These are phyloP conservation scores for Multifurca ochricompacta DNA, from an alignment of 768 basidiomycete species.

Conservation along the genomic window DNA sequence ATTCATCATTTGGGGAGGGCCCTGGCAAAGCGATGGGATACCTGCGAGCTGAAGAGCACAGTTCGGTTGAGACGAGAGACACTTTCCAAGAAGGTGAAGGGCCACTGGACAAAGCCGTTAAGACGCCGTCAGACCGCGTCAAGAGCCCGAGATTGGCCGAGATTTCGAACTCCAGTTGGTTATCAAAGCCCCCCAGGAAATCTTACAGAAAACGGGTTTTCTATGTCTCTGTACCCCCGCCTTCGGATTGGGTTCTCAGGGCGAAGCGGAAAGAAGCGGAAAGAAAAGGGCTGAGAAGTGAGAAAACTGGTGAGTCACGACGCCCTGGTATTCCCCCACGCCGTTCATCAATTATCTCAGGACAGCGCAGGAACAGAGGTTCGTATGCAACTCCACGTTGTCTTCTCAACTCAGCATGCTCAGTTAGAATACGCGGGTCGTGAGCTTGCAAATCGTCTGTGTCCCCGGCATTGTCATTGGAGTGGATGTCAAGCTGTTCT, in stretches of 20 bases:
- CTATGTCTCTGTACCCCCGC: slow-evolving; percentile 9
- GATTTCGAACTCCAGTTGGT: neutral
- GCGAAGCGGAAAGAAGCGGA: slow-evolving; percentile 8
- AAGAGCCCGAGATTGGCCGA: neutral
- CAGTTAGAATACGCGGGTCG: slow-evolving; percentile 14
- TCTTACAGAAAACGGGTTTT: neutral
- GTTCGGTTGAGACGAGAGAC: neutral
- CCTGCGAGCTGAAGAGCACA: neutral
- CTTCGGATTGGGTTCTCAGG: slow-evolving; percentile 10
- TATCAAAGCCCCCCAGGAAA: neutral
- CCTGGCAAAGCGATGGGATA: neutral
- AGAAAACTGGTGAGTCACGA: neutral
- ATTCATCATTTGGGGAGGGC: neutral
- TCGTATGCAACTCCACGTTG: slow-evolving; percentile 1
- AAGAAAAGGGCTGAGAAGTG: neutral
- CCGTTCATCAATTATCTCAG: slow-evolving; percentile 1
- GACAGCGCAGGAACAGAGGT: slow-evolving; percentile 6
- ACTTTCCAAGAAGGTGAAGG: neutral
- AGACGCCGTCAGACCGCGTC: neutral
- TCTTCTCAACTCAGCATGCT: slow-evolving; percentile 3
- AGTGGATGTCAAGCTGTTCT: slow-evolving; percentile 16
- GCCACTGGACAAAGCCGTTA: neutral
- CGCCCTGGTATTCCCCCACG: neutral
- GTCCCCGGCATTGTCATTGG: slow-evolving; percentile 16
- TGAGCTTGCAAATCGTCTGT: slow-evolving; percentile 14